Conservation (phyloP, 768 basidiomycete genomes). For the Mrakia frigida region DNA sequence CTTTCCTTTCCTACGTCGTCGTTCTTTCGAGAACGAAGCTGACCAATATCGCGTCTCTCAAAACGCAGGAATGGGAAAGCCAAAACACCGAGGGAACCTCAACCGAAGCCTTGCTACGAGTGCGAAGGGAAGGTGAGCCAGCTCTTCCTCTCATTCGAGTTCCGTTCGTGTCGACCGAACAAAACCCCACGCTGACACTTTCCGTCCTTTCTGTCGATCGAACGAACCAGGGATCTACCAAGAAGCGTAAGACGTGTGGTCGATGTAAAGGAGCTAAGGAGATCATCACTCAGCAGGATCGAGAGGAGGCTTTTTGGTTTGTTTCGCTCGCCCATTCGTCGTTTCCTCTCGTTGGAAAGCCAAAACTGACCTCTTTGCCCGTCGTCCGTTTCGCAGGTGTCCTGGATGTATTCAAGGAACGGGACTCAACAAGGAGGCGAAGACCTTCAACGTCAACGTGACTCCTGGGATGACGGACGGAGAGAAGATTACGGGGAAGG, state of each 20-base stretch:
- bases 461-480: not conserved
- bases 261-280: not conserved
- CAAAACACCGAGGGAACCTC: not conserved
- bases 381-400: not conserved
- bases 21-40: not conserved
- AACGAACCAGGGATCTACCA: not conserved
- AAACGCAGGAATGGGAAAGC: not conserved
- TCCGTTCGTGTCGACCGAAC: no score
- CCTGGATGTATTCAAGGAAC: not conserved
- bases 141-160: no score
- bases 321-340: not conserved
- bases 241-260: not conserved
- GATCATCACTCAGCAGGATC: not conserved
- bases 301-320: not conserved
- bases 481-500: not conserved
- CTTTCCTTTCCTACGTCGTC: not conserved
- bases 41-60: no score
- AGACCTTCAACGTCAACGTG: not conserved
- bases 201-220: no score
- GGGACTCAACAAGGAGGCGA: not conserved
- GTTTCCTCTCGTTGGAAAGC: not conserved
- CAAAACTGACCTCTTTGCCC: not conserved
- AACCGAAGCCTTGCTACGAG: not conserved
- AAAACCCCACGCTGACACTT: no score
- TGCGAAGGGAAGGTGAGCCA: not conserved